Evolutionary conservation across 768 basidiomycete genomes (phyloP).

Genomic region (Mrakia gelida): DNA sequence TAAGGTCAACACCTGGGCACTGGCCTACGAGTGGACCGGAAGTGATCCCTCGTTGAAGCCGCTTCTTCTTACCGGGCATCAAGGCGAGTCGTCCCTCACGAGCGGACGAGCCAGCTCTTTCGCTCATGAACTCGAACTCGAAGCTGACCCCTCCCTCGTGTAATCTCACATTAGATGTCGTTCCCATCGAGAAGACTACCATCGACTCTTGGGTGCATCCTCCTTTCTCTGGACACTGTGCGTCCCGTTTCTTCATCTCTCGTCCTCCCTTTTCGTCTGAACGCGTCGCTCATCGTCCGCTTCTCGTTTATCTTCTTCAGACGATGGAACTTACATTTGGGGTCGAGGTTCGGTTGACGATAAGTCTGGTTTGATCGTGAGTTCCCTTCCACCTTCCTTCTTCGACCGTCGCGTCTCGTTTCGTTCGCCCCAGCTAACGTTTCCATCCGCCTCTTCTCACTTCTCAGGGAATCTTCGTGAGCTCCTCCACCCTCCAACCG

Average conservation of each 20-base stretch:
- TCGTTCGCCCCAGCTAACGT: no score
- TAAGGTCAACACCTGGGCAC: conserved; percentile 70
- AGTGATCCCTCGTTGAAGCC: conserved; percentile 61
- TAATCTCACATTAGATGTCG: conserved; percentile 36
- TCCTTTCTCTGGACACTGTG: conserved; percentile 19
- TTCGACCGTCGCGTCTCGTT: no score
- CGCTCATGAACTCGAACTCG: no score
- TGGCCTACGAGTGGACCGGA: conserved; percentile 69
- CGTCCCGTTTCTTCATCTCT: not conserved
- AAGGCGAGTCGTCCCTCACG: conserved; percentile 29
- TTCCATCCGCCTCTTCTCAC: no score
- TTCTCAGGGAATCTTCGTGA: conserved; percentile 33
- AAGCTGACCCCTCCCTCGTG: no score
- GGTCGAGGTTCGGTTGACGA: conserved; percentile 40
- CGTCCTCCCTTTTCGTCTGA: not conserved
- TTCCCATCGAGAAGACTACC: conserved; percentile 41
- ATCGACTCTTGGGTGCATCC: conserved; percentile 26
- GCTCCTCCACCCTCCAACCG: not conserved
- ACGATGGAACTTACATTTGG: conserved; percentile 40
- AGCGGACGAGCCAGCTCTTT: no score
- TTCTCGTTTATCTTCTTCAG: not conserved
- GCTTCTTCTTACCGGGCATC: conserved; percentile 49
- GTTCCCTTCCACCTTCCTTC: no score
- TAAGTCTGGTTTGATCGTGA: conserved; percentile 40
- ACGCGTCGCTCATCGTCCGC: not conserved